phyloP scores from a whole-genome alignment of 768 basidiomycete species.

The Podaxis sp. region DNA sequence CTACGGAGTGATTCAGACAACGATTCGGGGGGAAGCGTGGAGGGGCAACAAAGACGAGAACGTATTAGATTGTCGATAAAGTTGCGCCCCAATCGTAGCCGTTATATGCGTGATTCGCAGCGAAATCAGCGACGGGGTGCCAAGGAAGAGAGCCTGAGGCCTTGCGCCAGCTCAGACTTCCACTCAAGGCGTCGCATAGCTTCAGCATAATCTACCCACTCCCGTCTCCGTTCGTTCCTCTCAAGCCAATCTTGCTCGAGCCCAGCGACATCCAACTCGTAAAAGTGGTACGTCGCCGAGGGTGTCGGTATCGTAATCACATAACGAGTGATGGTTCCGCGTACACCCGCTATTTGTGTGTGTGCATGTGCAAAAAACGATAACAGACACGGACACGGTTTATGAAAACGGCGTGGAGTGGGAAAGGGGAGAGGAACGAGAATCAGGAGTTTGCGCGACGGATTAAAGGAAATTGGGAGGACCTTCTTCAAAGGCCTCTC shows the following conservation, averaged over 20 bases:
- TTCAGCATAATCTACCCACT: conserved; percentile 89
- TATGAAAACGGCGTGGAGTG: conserved; percentile 24
- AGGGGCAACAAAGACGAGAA: neutral
- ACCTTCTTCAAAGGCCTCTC: conserved; percentile 97
- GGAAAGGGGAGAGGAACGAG: conserved; percentile 36
- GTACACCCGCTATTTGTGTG: conserved; percentile 72
- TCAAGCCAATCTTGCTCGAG: conserved; percentile 85
- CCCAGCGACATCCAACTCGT: conserved; percentile 78
- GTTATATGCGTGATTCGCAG: neutral
- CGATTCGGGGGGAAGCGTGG: too few species aligned
- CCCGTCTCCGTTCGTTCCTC: conserved; percentile 72
- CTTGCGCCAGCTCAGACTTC: conserved; percentile 85
- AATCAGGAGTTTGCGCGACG: conserved; percentile 74
- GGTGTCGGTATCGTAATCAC: conserved; percentile 80
- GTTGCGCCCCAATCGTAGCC: neutral
- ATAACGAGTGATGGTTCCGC: conserved; percentile 82
- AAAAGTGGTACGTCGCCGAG: conserved; percentile 85
- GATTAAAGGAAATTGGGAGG: conserved; percentile 77
- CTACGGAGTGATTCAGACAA: neutral
- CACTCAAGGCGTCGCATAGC: conserved; percentile 72
- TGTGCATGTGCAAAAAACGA: conserved; percentile 5
- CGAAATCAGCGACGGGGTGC: conserved; percentile 34
- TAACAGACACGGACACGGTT: conserved; percentile 25
- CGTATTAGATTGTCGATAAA: conserved; percentile 9
- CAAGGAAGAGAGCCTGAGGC: conserved; percentile 68